Percentiles rank a stretch among this genome's conserved stretches.
phyloP scores from a whole-genome alignment of 1,139 yeast species.

The Lodderomyces metapsilosis region DNA sequence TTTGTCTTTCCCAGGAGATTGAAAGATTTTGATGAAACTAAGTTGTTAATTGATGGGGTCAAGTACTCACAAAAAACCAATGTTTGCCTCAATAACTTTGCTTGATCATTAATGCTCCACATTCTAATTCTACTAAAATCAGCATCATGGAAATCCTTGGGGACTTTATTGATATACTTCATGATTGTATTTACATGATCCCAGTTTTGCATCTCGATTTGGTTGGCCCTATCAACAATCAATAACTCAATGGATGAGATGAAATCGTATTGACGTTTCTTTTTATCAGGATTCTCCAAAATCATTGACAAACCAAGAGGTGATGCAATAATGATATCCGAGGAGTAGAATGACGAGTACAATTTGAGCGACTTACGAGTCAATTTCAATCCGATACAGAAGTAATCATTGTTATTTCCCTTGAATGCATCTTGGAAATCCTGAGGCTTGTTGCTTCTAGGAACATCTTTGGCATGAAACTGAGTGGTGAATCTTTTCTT shows the following conservation, averaged over 20 bases:
- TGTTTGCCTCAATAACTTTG: slow-evolving; percentile 73
- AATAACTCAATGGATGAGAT: slow-evolving; percentile 83
- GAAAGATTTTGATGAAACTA: slow-evolving; percentile 54
- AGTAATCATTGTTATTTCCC: slow-evolving; percentile 91
- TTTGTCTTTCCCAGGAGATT: slow-evolving; percentile 70
- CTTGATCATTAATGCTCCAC: slow-evolving; percentile 89
- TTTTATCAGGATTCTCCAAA: slow-evolving; percentile 61
- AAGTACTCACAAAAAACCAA: slow-evolving; percentile 68
- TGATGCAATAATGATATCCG: slow-evolving; percentile 87
- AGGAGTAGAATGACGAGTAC: slow-evolving; percentile 78
- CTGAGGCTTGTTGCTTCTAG: slow-evolving; percentile 66
- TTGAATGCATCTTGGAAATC: slow-evolving; percentile 78
- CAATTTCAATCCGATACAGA: slow-evolving; percentile 83
- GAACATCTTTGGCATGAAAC: slow-evolving; percentile 57
- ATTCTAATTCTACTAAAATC: slow-evolving; percentile 89
- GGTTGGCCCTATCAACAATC: slow-evolving; percentile 80
- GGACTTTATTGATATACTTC: slow-evolving; percentile 71
- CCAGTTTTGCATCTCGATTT: slow-evolving; percentile 92
- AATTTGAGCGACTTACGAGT: slow-evolving; percentile 85
- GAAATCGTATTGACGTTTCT: slow-evolving; percentile 65
- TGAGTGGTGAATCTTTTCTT: slow-evolving; percentile 71
- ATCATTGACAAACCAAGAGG: slow-evolving; percentile 89
- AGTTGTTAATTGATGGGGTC: slow-evolving; percentile 78
- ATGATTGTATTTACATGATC: slow-evolving; percentile 74
- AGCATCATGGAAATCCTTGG: slow-evolving; percentile 74